Evolutionary conservation across 2,329 filamentous ascomycete species (phyloP), one percentile per base, ranked within the genome.

Genomic region (Setomelanomma holmii): DNA sequence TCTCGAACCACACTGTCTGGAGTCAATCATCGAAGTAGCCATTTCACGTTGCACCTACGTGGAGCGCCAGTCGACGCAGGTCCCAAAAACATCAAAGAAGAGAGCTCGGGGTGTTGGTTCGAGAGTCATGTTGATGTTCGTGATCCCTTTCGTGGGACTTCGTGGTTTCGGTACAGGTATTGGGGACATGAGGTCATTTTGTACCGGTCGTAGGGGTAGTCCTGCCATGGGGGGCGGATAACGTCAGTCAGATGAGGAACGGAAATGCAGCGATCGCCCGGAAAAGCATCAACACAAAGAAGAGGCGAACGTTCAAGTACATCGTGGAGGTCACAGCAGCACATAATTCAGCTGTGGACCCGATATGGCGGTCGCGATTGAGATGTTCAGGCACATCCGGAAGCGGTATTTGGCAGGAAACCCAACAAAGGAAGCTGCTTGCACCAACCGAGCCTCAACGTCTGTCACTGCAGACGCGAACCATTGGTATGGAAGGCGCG

Each of bases 41-140:
- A n/a, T n/a, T n/a, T n/a, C n/a, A n/a, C n/a, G n/a, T n/a, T n/a
- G n/a, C n/a, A n/a, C n/a, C n/a, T n/a, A n/a, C n/a, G n/a, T n/a
- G n/a, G n/a, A n/a, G 50, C 89, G 87, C 89, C 90, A 93, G 78
- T 93, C 83, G 40, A 95, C 90, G 57, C 88, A 85, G 1, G 91
- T 95, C 38, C 89, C 89, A 72, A 93, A 92, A 63, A 91, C 84
- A 75, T 92, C 89, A 67, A 91, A 91, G 47, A 87, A 80, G 27
- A 92, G 78, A 6, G 84, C 88, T 60, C 85, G 85, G 57, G 76
- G 75, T 7, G 61, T 49, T 8, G 59, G 61, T 11, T 54, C 42
- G 4, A 70, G 43, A 44, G 65, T 54, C 70, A 73, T 73, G 2
- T 46, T 64, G 24, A 58, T 22, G 10, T 41, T 35, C 10, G 51